Conservation (phyloP, 1,284 basidiomycete species). For the Schizophyllum commune region DNA sequence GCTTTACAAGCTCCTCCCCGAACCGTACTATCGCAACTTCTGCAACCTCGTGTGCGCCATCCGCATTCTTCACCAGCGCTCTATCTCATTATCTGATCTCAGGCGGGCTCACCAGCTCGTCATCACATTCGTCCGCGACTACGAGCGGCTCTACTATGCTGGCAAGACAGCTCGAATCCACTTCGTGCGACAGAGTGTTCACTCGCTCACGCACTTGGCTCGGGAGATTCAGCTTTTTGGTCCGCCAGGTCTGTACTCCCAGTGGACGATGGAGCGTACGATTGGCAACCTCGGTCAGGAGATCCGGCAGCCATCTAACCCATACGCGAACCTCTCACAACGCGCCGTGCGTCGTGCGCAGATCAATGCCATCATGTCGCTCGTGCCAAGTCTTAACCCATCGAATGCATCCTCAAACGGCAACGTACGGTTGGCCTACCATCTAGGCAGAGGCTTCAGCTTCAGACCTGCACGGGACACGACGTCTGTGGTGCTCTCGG, state of each 20-base stretch:
- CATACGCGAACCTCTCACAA: background rate
- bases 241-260: background rate
- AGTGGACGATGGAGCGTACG: conserved; percentile 1
- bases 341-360: background rate
- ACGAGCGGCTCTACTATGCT: conserved; percentile 24
- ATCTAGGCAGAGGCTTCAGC: too few relatives aligned
- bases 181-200: conserved; percentile 20
- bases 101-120: conserved; percentile 17
- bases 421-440: too few relatives aligned
- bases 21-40: conserved; percentile 21
- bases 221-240: background rate
- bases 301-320: background rate
- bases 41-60: conserved; percentile 25
- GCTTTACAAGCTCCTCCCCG: conserved; percentile 21
- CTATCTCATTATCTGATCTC: conserved; percentile 14
- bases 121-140: conserved; percentile 20
- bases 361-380: background rate
- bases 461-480: too few relatives aligned
- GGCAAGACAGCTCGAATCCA: conserved; percentile 21
- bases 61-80: conserved; percentile 16
- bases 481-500: too few relatives aligned
- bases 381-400: background rate
- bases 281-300: background rate
- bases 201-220: conserved; percentile 16
- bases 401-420: too few relatives aligned